Base-by-base conservation (phyloP, 2,329 filamentous ascomycete genomes). In the Claviceps humidiphila region DNA sequence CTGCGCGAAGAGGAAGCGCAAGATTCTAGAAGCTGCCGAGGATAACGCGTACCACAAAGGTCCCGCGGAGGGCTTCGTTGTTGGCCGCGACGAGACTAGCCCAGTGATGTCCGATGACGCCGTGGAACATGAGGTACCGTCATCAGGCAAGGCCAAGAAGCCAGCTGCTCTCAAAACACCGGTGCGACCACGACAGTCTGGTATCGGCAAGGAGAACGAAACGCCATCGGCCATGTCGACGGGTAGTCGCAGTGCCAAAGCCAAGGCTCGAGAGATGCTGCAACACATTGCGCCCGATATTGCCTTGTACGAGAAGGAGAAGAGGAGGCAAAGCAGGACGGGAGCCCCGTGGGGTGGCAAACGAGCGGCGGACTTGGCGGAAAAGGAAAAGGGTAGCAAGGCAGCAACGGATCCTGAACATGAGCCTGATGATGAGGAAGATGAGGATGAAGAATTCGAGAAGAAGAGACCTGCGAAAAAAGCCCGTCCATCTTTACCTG, bases 281-380 rank as follows among this genome's bases (percentile, higher is more conserved):
- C 87, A 93, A 51, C 78, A 80, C 39, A 74, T 91, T 53, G 89
- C 87, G 1, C 79, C 84, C 0, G 93, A 98, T 63, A 89, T 97
- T 61, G 85, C 84, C 2, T 72, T 94, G 37, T 98, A 93, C 62
- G 86, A 97, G 63, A 95, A 93, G 64, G 93, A 98, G 69, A 89
- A 80, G 72, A 96, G 95, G 71, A 82, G 93, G 20, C 67, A 71
- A 6, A 62, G 64, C 55, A 80, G 76, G 57, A 68, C 72, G 49
- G 72, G 64, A 3, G 66, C 68, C 2, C 72, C 75, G 0, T 84
- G 80, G 74, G 81, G 81, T 24, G 81, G 81, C 22, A 83, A 81
- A 60, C 73, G 80, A 49, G 81, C 81, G 1, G 75, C 79, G 2
- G 77, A 82, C 51, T 66, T 72, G 53, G 71, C 78, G 17, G 80